Conservation (phyloP, 345 rosid genomes). For the Heritiera littoralis region DNA sequence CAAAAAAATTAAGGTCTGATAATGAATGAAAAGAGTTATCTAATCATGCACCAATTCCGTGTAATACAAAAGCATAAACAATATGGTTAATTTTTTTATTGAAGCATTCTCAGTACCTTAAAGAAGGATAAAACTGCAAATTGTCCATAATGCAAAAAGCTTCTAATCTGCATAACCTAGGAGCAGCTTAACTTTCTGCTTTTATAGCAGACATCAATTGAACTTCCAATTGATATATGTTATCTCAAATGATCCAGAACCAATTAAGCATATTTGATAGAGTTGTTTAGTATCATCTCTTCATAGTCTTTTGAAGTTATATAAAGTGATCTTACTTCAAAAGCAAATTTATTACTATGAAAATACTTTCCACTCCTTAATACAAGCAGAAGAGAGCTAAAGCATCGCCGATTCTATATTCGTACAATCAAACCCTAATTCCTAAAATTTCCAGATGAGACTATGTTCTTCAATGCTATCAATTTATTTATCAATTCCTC, state of each 20-base stretch:
- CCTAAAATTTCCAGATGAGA: neutral
- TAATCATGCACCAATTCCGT: neutral
- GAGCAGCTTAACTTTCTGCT: neutral
- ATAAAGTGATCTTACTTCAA: slow-evolving; percentile 7
- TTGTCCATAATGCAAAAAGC: neutral
- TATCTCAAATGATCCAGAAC: neutral
- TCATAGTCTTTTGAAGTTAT: slow-evolving; percentile 3
- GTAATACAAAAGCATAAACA: neutral
- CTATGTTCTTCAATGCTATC: neutral
- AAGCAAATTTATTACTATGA: neutral
- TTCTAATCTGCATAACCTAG: neutral
- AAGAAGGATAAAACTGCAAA: neutral
- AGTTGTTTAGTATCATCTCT: neutral
- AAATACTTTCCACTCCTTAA: neutral
- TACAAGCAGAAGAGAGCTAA: neutral
- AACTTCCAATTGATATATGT: neutral
- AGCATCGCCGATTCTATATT: neutral
- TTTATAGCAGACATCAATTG: neutral
- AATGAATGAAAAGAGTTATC: neutral
- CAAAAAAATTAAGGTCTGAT: neutral
- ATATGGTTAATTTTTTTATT: neutral
- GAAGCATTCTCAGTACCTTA: neutral
- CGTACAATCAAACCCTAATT: slow-evolving; percentile 13
- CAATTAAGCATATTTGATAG: neutral
- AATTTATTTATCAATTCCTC: neutral